These are phyloP conservation scores for Aspergillus uvarum DNA, from an alignment of 2,329 filamentous ascomycete species.

Conservation along the genomic window DNA sequence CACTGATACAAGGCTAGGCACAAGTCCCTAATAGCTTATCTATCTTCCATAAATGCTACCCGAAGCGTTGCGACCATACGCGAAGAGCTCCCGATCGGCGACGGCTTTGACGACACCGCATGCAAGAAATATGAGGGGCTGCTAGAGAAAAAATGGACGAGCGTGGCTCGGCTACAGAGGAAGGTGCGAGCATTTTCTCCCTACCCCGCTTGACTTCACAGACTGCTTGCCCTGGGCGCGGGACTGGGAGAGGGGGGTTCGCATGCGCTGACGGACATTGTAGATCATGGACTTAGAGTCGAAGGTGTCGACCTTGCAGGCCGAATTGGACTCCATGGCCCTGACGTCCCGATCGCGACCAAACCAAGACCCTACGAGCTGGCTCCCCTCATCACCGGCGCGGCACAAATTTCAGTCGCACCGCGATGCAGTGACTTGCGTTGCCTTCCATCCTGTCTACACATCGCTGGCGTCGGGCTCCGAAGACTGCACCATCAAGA, in stretches of 20 bases:
- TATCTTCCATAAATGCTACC: conserved; percentile 69
- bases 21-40: conserved; percentile 90
- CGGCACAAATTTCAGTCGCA: conserved; percentile 80
- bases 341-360: conserved; percentile 10
- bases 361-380: conserved; percentile 19
- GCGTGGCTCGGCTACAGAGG: conserved; percentile 89
- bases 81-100: conserved; percentile 62
- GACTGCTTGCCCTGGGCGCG: background rate
- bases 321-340: conserved; percentile 16
- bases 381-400: conserved; percentile 49
- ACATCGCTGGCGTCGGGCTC: conserved; percentile 88
- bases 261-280: background rate
- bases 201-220: background rate
- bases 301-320: conserved; percentile 59
- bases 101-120: conserved; percentile 74
- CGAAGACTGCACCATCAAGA: conserved; percentile 90
- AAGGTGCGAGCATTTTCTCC: conserved; percentile 61
- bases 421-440: conserved; percentile 75
- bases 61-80: conserved; percentile 70
- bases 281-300: conserved; percentile 95
- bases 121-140: conserved; percentile 92
- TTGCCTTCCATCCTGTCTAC: conserved; percentile 90
- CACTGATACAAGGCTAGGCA: conserved; percentile 59
- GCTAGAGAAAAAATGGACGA: conserved; percentile 98
- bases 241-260: background rate